A percentile compares a stretch with the other conserved stretches of the same genome.
Conservation (phyloP, 306 rosid genomes). For the Vachellia pachyceras region DNA sequence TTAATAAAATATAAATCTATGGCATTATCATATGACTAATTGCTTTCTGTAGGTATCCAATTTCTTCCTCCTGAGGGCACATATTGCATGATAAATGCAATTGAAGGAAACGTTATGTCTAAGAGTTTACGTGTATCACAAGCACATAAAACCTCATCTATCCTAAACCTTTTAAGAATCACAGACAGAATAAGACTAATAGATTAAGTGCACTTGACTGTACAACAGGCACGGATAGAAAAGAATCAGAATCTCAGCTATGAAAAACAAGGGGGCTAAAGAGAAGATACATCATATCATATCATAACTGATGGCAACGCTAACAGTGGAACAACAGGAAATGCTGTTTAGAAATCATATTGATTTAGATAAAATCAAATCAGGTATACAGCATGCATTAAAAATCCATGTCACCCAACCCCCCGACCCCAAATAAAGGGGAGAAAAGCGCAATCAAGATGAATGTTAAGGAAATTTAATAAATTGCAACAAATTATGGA, state of each 20-base stretch:
- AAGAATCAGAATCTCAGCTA: constrained; percentile 10
- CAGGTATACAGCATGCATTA: not conserved
- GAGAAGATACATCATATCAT: constrained; percentile 22
- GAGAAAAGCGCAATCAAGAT: too few species aligned
- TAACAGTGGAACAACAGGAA: not conserved
- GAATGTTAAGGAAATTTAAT: too few species aligned
- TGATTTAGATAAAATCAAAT: not conserved
- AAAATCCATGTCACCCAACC: too few species aligned
- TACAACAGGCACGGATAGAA: not conserved
- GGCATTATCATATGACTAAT: constrained; percentile 6
- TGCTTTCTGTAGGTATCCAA: constrained; percentile 7
- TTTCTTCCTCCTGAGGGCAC: constrained; percentile 5
- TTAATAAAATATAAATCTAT: too few species aligned
- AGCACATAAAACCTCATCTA: not conserved
- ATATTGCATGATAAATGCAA: constrained; percentile 24
- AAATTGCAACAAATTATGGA: constrained; percentile 2
- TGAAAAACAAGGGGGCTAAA: not conserved
- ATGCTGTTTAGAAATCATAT: not conserved
- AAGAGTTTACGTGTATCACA: not conserved
- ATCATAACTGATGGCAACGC: constrained; percentile 6
- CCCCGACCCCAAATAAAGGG: too few species aligned
- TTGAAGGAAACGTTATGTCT: not conserved
- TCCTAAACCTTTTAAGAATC: not conserved
- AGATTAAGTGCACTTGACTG: not conserved
- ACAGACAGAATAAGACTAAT: not conserved